A percentile compares a stretch with the other conserved stretches of the same genome.
These are phyloP conservation scores for Graphilbum fragrans DNA, from an alignment of 2,329 filamentous ascomycete species.

Conservation along the genomic window DNA sequence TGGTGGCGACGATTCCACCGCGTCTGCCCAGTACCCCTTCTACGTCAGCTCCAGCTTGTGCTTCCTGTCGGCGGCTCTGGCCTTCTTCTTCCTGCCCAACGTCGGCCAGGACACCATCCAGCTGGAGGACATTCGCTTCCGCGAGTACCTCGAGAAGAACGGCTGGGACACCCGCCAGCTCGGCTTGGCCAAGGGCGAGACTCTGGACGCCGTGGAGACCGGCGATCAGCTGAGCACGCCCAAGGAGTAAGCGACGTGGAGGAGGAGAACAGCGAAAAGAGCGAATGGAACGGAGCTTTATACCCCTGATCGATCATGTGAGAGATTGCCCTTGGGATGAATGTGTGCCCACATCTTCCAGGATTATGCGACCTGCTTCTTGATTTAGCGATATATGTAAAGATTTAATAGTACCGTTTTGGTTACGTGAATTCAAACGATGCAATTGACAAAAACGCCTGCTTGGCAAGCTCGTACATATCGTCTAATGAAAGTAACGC, in stretches of 20 bases:
- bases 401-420: too few relatives aligned
- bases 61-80: constrained; percentile 57
- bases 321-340: too few relatives aligned
- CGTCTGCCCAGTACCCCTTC: constrained; percentile 74
- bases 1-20: constrained; percentile 37
- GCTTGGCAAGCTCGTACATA: too few relatives aligned
- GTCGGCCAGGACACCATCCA: constrained; percentile 81
- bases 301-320: too few relatives aligned
- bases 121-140: constrained; percentile 63
- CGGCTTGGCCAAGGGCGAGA: constrained; percentile 26
- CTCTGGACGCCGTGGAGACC: constrained; percentile 13
- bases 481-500: too few relatives aligned
- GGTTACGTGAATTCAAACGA: too few relatives aligned
- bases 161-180: constrained; percentile 61
- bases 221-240: neutral
- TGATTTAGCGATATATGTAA: too few relatives aligned
- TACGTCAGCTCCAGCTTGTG: constrained; percentile 72
- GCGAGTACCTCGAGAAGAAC: constrained; percentile 56
- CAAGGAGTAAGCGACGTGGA: neutral
- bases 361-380: too few relatives aligned
- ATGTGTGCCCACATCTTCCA: too few relatives aligned
- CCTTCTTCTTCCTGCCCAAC: constrained; percentile 56
- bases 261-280: neutral
- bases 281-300: neutral
- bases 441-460: neutral